These are phyloP conservation scores for Fusarium napiforme DNA, from an alignment of 2,329 filamentous ascomycete genomes.

Conservation along the genomic window DNA sequence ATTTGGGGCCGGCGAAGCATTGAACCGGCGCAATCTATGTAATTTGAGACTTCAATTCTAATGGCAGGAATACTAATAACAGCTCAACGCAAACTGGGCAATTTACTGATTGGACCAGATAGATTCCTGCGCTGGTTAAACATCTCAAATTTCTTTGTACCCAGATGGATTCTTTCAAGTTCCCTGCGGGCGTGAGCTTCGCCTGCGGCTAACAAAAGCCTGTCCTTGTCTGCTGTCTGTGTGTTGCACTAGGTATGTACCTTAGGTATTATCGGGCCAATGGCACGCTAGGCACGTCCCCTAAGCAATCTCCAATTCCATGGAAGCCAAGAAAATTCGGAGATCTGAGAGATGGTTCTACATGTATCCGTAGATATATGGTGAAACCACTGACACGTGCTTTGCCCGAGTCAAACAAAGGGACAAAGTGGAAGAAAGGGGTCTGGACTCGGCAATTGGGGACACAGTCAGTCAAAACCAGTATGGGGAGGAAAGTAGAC, in stretches of 20 bases:
- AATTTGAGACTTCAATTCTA: not conserved
- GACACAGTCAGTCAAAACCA: slow-evolving; percentile 2
- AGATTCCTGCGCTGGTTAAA: not conserved
- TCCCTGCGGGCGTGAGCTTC: not conserved
- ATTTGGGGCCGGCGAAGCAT: not conserved
- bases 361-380: not conserved
- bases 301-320: slow-evolving; percentile 28
- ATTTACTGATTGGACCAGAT: not conserved
- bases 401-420: slow-evolving; percentile 8
- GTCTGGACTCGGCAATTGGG: not conserved
- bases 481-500: not conserved
- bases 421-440: not conserved
- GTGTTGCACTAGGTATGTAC: not conserved
- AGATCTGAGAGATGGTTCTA: slow-evolving; percentile 10
- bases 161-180: not conserved
- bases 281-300: not conserved
- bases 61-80: no score
- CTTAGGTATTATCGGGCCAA: slow-evolving; percentile 27
- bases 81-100: not conserved
- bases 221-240: slow-evolving; percentile 18
- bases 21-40: not conserved
- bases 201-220: not conserved
- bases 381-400: slow-evolving; percentile 28
- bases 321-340: slow-evolving; percentile 16
- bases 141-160: not conserved